Percentiles rank a stretch among this genome's conserved stretches.
phyloP scores from a whole-genome alignment of 805 yeast species.

The Pichia ethanolica region DNA sequence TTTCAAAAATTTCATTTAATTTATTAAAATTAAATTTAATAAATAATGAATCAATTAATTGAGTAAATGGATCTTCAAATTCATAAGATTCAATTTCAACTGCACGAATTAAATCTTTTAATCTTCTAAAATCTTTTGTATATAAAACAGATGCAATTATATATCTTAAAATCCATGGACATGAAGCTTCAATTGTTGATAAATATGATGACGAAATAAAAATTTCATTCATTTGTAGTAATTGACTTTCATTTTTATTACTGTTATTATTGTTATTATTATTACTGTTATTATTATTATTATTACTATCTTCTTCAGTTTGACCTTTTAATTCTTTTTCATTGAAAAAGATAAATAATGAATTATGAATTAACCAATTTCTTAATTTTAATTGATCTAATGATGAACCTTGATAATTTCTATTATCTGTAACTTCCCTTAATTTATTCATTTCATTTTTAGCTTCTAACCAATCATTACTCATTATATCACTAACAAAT shows the following conservation, averaged over 20 bases:
- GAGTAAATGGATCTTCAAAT: constrained; percentile 57
- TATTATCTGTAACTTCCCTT: constrained; percentile 51
- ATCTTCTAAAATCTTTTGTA: constrained; percentile 36
- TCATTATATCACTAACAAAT: constrained; percentile 52
- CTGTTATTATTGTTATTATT: not conserved
- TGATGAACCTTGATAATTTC: constrained; percentile 43
- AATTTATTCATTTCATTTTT: constrained; percentile 45
- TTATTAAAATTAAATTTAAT: constrained; percentile 52
- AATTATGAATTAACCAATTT: constrained; percentile 65
- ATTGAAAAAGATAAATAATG: constrained; percentile 51
- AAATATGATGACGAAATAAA: constrained; percentile 54
- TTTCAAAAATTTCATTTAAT: constrained; percentile 40
- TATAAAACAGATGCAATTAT: constrained; percentile 51
- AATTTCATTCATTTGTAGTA: constrained; percentile 47
- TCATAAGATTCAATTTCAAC: constrained; percentile 58
- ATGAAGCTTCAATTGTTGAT: constrained; percentile 60
- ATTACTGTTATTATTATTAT: no score
- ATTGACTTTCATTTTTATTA: constrained; percentile 16
- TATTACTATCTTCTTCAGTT: no score
- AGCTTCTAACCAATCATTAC: constrained; percentile 45
- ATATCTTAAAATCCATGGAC: constrained; percentile 67
- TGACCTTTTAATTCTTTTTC: constrained; percentile 6
- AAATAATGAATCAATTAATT: constrained; percentile 46
- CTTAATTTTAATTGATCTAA: constrained; percentile 54
- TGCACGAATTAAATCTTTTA: constrained; percentile 50